These are phyloP conservation scores for Combretum micranthum DNA, from an alignment of 345 rosid species.

Conservation along the genomic window DNA sequence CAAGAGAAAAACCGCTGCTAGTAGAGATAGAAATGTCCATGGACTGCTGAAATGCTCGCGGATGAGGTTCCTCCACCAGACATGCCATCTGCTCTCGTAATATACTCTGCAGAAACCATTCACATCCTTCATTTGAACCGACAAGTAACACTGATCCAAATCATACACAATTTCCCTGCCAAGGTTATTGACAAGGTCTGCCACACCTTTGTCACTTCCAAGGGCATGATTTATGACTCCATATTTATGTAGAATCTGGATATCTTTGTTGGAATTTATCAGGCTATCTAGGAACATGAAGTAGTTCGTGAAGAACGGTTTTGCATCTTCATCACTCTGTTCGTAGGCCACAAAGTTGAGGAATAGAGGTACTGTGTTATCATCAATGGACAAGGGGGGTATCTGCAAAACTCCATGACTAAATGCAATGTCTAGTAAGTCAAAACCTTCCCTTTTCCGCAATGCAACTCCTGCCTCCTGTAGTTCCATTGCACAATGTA, in stretches of 20 bases:
- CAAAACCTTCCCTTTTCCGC: neutral
- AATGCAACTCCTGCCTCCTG: slow-evolving; percentile 7
- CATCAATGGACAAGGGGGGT: slow-evolving; percentile 10
- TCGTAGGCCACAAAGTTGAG: slow-evolving; percentile 12
- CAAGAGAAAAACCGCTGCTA: slow-evolving; percentile 12
- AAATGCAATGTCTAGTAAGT: slow-evolving; percentile 10
- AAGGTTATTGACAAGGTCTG: slow-evolving; percentile 3
- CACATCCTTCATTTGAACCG: neutral
- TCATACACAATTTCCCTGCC: slow-evolving; percentile 12
- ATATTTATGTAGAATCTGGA: slow-evolving; percentile 10
- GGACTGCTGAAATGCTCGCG: slow-evolving; percentile 8
- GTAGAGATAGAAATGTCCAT: slow-evolving; percentile 12
- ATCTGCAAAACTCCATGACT: slow-evolving; percentile 3
- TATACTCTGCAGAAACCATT: slow-evolving; percentile 1
- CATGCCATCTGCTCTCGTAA: slow-evolving; percentile 1
- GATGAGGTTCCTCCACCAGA: slow-evolving; percentile 10
- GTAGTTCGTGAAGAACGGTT: slow-evolving; percentile 15
- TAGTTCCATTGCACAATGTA: slow-evolving; percentile 8
- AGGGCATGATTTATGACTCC: slow-evolving; percentile 12
- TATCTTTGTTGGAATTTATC: slow-evolving; percentile 6
- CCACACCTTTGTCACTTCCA: slow-evolving; percentile 11
- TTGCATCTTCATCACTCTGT: slow-evolving; percentile 8
- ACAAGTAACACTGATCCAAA: slow-evolving; percentile 2
- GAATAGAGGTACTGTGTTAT: slow-evolving; percentile 9
- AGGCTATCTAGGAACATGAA: slow-evolving; percentile 13